These are phyloP conservation scores for Sporormia fimetaria DNA, from an alignment of 495 filamentous ascomycete species.

Conservation along the genomic window DNA sequence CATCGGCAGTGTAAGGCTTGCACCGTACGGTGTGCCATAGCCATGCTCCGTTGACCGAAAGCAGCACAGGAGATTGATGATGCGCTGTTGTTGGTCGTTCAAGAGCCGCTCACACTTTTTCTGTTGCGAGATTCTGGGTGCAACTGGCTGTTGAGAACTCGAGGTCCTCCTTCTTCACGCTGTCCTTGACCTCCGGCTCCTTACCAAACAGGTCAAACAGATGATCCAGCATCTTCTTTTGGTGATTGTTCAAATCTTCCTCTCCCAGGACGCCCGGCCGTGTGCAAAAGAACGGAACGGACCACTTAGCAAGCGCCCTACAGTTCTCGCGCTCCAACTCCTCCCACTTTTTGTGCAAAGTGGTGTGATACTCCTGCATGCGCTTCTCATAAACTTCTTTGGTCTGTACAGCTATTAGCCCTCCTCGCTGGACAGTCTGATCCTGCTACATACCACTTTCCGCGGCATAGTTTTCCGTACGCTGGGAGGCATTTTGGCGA, in stretches of 20 bases:
- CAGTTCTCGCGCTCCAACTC: too few species aligned
- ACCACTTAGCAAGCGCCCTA: neutral
- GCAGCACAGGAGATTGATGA: neutral
- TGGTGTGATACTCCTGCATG: too few species aligned
- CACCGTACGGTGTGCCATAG: too few species aligned
- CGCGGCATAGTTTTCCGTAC: too few species aligned
- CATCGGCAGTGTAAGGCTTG: too few species aligned
- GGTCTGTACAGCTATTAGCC: too few species aligned
- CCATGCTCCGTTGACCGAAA: neutral
- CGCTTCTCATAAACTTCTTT: too few species aligned
- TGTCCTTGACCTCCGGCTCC: neutral
- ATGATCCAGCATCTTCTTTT: conserved; percentile 50
- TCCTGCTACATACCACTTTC: too few species aligned
- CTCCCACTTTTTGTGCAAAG: too few species aligned
- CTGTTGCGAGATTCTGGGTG: neutral
- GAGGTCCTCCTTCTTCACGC: neutral
- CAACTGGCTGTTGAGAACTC: neutral
- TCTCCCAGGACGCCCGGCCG: neutral
- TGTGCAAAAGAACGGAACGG: neutral
- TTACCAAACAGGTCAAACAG: conserved; percentile 48
- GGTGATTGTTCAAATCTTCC: conserved; percentile 38
- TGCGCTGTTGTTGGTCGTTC: neutral
- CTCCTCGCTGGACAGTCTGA: too few species aligned
- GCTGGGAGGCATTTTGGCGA: too few species aligned
- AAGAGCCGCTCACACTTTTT: neutral